A percentile compares a stretch with the other conserved stretches of the same genome.
phyloP scores from a whole-genome alignment of 192 early-diverging fungal genomes.

The Umbelopsis sp. region DNA sequence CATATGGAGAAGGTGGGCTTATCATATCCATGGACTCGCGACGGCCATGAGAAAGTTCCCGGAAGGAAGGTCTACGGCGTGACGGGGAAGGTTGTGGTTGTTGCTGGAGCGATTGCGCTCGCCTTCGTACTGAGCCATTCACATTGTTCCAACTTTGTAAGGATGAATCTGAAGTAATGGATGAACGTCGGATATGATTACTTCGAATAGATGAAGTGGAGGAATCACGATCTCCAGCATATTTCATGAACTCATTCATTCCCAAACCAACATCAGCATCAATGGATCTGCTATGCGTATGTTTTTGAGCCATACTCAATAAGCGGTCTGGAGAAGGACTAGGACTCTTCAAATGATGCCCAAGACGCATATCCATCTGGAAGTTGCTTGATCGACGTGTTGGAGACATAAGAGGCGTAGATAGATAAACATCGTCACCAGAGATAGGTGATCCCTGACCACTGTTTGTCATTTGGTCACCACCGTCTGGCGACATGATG shows the following conservation, averaged over 20 bases:
- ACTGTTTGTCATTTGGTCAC: not conserved
- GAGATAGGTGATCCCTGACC: conserved; percentile 8
- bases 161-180: conserved; percentile 34
- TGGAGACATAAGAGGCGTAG: conserved; percentile 23
- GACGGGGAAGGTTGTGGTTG: conserved; percentile 20
- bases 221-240: conserved; percentile 37
- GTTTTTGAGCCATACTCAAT: conserved; percentile 41
- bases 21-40: conserved; percentile 11
- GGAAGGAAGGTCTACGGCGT: conserved; percentile 33
- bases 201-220: conserved; percentile 42
- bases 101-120: conserved; percentile 31
- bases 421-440: not conserved
- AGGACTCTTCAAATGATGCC: conserved; percentile 15
- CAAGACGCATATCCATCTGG: not conserved
- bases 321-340: conserved; percentile 41
- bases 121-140: conserved; percentile 19
- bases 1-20: conserved; percentile 16
- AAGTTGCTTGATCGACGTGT: not conserved
- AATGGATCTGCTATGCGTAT: conserved; percentile 33
- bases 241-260: conserved; percentile 35
- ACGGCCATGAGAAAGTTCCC: conserved; percentile 36
- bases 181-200: conserved; percentile 33
- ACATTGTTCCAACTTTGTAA: conserved; percentile 21
- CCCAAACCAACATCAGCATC: conserved; percentile 16
- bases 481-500: conserved; percentile 35